Base-by-base conservation (phyloP, 2,329 filamentous ascomycete genomes). In the Camptophora hylomeconis region DNA sequence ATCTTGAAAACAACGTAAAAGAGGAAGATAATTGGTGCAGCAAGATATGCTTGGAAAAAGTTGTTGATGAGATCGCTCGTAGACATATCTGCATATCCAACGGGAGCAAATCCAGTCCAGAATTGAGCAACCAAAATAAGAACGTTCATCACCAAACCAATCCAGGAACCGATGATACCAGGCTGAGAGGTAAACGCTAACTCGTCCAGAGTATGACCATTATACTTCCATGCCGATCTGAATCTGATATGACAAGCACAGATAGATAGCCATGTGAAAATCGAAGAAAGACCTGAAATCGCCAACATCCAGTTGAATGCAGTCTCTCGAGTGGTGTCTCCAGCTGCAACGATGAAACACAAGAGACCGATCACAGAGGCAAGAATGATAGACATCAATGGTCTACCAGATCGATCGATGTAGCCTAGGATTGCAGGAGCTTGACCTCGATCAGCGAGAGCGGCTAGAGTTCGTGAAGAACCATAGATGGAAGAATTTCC, bases 401-500 rank as follows among this genome's bases (percentile, higher is more conserved):
- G 86, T 5, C 84, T 78, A 19, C 84, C 84, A 41, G 76, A 71
- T 26, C 76, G 74, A 58, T 86, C 86, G 45, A 87, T 75, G 56
- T 87, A 92, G 33, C 71, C 72, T 17, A 93, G 63, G 40, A 84
- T 61, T 36, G 61, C 66, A 5, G 84, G 84, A 0, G 81, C 84
- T 50, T 89, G 82, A 33, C 75, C 69, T 52, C 89, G 82, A 50
- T 92, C 83, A 24, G 86, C 84, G 3, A 94, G 68, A 3, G 86
- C 84, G 15, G 83, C 81, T 5, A 94, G 70, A 2, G 86, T 94
- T 44, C 87, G 76, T 1, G 82, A 89, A 14, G 81, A 87, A 20
- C 83, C 87, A 46, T 92, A 94, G 35, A 94, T 77, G 38, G 83
- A 75, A 5, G 81, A 86, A 55, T 93, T 93, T 33, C 83, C 83